phyloP scores from a whole-genome alignment of 2,329 filamentous ascomycete species.

The Trichophyton verrucosum region DNA sequence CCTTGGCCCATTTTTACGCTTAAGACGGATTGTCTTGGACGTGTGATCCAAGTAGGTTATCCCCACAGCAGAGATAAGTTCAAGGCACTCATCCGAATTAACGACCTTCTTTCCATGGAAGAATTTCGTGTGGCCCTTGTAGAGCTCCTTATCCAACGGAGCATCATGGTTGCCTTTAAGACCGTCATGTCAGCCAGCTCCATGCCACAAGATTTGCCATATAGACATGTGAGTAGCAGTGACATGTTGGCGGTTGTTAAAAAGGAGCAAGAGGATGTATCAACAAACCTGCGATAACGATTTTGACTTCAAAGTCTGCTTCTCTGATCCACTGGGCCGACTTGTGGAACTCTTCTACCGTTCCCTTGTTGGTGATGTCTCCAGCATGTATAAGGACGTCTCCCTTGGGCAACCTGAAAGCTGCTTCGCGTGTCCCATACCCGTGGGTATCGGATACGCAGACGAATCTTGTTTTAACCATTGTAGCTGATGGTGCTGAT shows the following conservation, averaged over 20 bases:
- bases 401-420: conserved; percentile 42
- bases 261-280: neutral
- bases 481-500: conserved; percentile 3
- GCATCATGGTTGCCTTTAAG: conserved; percentile 46
- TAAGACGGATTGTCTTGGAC: conserved; percentile 34
- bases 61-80: conserved; percentile 26
- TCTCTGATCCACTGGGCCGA: conserved; percentile 42
- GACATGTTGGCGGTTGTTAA: neutral
- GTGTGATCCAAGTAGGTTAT: conserved; percentile 43
- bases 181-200: neutral
- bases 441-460: conserved; percentile 50
- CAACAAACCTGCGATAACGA: conserved; percentile 41
- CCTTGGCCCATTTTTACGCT: conserved; percentile 32
- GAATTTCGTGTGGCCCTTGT: conserved; percentile 27
- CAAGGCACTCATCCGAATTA: conserved; percentile 33
- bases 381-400: conserved; percentile 49
- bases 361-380: conserved; percentile 47
- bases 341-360: conserved; percentile 38
- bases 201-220: neutral
- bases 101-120: conserved; percentile 38
- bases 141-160: conserved; percentile 41
- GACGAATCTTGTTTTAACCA: conserved; percentile 39
- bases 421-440: conserved; percentile 36
- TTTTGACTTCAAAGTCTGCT: conserved; percentile 43
- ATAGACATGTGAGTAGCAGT: neutral